Percentiles rank a stretch among this genome's conserved stretches.
phyloP scores from a whole-genome alignment of 805 yeast genomes.

The Barnettozyma californica region DNA sequence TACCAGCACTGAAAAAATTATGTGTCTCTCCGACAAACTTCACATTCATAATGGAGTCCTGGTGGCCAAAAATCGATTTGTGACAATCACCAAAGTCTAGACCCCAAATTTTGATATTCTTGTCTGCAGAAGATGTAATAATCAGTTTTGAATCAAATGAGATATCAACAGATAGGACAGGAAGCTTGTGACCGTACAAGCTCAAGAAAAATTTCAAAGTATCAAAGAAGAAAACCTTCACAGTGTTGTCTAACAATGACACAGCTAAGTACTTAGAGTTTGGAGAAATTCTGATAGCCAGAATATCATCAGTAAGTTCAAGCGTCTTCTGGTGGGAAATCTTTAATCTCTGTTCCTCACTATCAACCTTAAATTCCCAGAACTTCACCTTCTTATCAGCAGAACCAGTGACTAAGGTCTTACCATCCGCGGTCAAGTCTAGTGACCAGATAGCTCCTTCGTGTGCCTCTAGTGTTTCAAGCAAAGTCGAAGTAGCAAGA shows the following conservation, averaged over 20 bases:
- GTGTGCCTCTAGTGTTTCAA: constrained; percentile 76
- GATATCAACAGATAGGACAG: constrained; percentile 89
- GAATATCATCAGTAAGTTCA: constrained; percentile 81
- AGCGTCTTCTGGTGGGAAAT: constrained; percentile 73
- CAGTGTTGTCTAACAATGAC: constrained; percentile 88
- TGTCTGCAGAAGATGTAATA: constrained; percentile 93
- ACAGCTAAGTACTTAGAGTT: constrained; percentile 74
- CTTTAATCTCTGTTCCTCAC: constrained; percentile 53
- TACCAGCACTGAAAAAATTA: constrained; percentile 83
- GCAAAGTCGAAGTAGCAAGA: constrained; percentile 70
- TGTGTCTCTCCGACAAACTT: constrained; percentile 80
- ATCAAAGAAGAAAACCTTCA: constrained; percentile 86
- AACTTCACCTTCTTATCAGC: constrained; percentile 87
- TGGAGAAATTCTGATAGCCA: constrained; percentile 75
- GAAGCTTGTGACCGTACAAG: constrained; percentile 93
- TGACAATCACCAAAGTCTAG: constrained; percentile 98
- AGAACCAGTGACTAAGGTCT: constrained; percentile 81
- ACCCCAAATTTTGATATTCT: constrained; percentile 97
- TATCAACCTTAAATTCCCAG: constrained; percentile 75
- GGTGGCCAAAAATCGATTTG: constrained; percentile 93
- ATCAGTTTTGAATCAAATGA: constrained; percentile 83
- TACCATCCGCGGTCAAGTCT: constrained; percentile 83
- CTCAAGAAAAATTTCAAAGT: constrained; percentile 82
- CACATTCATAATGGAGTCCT: constrained; percentile 90
- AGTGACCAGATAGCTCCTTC: constrained; percentile 85